Base-by-base conservation (phyloP, 2,329 filamentous ascomycete genomes). In the Aspergillus tanneri region DNA sequence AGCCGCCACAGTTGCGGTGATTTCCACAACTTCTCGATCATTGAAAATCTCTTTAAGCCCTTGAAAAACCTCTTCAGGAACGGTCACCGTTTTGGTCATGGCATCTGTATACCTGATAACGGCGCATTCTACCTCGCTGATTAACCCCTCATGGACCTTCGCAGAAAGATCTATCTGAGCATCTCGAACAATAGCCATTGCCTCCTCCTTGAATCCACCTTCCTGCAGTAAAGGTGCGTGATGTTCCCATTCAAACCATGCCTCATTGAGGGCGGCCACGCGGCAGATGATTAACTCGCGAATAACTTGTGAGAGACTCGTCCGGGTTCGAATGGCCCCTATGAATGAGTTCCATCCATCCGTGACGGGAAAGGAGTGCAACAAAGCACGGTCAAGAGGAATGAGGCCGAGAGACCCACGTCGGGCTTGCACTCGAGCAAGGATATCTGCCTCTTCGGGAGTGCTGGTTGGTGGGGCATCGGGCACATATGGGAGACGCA, bases 181-280 rank as follows among this genome's bases (percentile, higher is more conserved):
- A 43, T 58, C 70, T 19, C 56, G 68, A 16, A 67, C 58, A 8
- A 65, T 50, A 10, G 63, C 63, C 46, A 77, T 51, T 14, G 70
- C 71, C 25, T 72, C 75, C 24, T 76, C 69, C 14, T 72, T 69
- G 4, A 88, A 77, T 4, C 84, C 84, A 0, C 72, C 72, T 7
- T 76, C 72, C 4, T 79, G 78, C 11, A 92, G 75, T n/a, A 92
- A 73, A 1, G 88, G 88, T 12, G 84, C 84, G 65, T 95, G 90
- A 46, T 88, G 82, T 27, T 74, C 80, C 89, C 88, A 95, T 68
- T 95, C 90, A 69, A 90, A 95, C 83, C 86, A 89, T 2, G 90
- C 90, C 14, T 78, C 70, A 70, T 95, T 95, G 60, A 89, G 79
- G 12, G 86, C 84, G 10, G 90, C 90, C 11, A 95, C 87, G 40